Conservation (phyloP, 164 flowering plant genomes). For the Sextonia rubra region DNA sequence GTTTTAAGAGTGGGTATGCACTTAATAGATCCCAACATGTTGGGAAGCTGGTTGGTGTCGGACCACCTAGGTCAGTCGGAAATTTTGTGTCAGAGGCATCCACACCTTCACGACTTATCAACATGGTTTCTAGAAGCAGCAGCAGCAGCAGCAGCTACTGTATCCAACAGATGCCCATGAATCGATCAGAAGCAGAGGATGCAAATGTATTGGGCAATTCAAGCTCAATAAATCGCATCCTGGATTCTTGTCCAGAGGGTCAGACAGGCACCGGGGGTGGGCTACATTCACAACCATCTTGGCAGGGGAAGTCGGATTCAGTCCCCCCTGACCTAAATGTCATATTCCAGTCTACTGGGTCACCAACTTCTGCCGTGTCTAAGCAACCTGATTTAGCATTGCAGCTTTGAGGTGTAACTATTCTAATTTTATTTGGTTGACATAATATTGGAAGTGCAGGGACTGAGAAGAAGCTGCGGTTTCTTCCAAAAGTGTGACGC, state of each 20-base stretch:
- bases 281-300: slow-evolving; percentile 16
- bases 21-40: slow-evolving; percentile 19
- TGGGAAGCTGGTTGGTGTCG: slow-evolving; percentile 11
- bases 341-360: slow-evolving; percentile 46
- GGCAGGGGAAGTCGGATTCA: slow-evolving; percentile 30
- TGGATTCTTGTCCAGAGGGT: slow-evolving; percentile 14
- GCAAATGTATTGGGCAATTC: slow-evolving; percentile 15
- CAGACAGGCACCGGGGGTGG: slow-evolving; percentile 9
- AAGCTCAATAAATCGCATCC: slow-evolving; percentile 15
- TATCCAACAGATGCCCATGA: slow-evolving; percentile 4
- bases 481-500: neutral
- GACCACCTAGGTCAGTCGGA: slow-evolving; percentile 13
- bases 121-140: slow-evolving; percentile 22
- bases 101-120: slow-evolving; percentile 21
- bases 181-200: slow-evolving; percentile 7
- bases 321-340: slow-evolving; percentile 57
- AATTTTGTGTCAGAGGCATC: slow-evolving; percentile 14
- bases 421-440: slow-evolving; percentile 26
- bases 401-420: slow-evolving; percentile 42
- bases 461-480: neutral
- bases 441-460: slow-evolving; percentile 24
- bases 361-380: slow-evolving; percentile 37
- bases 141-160: slow-evolving; percentile 20
- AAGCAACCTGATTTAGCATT: slow-evolving; percentile 63
- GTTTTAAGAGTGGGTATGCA: slow-evolving; percentile 14